Conservation (phyloP, 2,329 filamentous ascomycete genomes). For the Amylocarpus encephaloides region DNA sequence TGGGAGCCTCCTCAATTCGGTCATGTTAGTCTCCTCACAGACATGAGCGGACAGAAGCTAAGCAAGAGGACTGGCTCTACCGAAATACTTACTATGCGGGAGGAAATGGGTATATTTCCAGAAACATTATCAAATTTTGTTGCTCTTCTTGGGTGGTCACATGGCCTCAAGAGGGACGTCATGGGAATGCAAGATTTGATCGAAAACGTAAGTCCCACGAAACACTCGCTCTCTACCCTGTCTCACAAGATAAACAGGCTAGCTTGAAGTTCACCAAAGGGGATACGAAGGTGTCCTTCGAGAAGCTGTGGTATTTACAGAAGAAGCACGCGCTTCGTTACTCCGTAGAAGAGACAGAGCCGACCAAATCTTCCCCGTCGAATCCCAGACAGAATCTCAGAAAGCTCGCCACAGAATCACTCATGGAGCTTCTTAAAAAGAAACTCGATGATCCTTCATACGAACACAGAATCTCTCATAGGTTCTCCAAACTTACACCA, state of each 20-base stretch:
- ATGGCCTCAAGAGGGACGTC: slow-evolving; percentile 60
- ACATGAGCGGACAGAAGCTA: slow-evolving; percentile 64
- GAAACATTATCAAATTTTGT: slow-evolving; percentile 73
- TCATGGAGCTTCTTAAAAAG: slow-evolving; percentile 16
- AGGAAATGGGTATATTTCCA: slow-evolving; percentile 52
- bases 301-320: slow-evolving; percentile 78
- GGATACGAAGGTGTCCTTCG: slow-evolving; percentile 73
- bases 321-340: slow-evolving; percentile 48
- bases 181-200: slow-evolving; percentile 67
- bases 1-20: slow-evolving; percentile 71
- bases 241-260: slow-evolving; percentile 46
- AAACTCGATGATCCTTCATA: neutral
- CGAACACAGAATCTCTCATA: neutral
- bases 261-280: slow-evolving; percentile 85
- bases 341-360: slow-evolving; percentile 7
- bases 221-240: slow-evolving; percentile 1
- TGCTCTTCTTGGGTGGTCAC: slow-evolving; percentile 78
- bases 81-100: slow-evolving; percentile 51
- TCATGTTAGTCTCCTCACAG: slow-evolving; percentile 71
- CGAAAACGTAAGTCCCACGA: slow-evolving; percentile 45
- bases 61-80: slow-evolving; percentile 76
- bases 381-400: slow-evolving; percentile 22
- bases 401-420: slow-evolving; percentile 25
- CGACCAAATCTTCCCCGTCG: slow-evolving; percentile 2
- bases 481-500: slow-evolving; percentile 24